Evolutionary conservation across 768 basidiomycete species (phyloP).

Genomic region (Auriculariales sp.): DNA sequence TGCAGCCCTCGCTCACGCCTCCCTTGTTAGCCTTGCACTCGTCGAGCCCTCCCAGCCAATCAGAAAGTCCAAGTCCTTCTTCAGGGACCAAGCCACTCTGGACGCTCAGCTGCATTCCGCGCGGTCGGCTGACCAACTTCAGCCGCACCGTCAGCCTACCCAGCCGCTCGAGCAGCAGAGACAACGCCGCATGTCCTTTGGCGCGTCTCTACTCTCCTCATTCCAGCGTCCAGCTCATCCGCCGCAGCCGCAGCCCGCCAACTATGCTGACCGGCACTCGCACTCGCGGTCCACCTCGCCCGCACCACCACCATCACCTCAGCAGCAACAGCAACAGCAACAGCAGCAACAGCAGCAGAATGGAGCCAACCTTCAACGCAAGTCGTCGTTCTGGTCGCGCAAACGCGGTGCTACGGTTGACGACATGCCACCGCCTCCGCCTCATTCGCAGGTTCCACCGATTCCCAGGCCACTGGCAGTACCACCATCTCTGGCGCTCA

Average conservation of each 20-base stretch:
- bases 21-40: conserved; percentile 38
- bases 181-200: neutral
- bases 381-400: neutral
- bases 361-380: neutral
- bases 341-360: too few species aligned
- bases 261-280: neutral
- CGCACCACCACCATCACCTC: too few species aligned
- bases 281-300: too few species aligned
- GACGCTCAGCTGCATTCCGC: neutral
- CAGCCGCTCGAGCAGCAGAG: neutral
- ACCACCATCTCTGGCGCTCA: conserved; percentile 33
- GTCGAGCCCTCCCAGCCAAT: conserved; percentile 4
- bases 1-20: conserved; percentile 37
- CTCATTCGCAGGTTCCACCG: neutral
- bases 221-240: neutral
- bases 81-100: neutral
- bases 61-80: neutral
- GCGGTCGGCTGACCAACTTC: neutral
- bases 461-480: too few species aligned
- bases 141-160: neutral
- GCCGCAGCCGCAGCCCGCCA: neutral
- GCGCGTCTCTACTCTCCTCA: neutral
- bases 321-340: too few species aligned
- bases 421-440: neutral
- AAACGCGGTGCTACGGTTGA: neutral